These are phyloP conservation scores for Sarocladium brachiariae DNA, from an alignment of 2,329 filamentous ascomycete genomes.

Conservation along the genomic window DNA sequence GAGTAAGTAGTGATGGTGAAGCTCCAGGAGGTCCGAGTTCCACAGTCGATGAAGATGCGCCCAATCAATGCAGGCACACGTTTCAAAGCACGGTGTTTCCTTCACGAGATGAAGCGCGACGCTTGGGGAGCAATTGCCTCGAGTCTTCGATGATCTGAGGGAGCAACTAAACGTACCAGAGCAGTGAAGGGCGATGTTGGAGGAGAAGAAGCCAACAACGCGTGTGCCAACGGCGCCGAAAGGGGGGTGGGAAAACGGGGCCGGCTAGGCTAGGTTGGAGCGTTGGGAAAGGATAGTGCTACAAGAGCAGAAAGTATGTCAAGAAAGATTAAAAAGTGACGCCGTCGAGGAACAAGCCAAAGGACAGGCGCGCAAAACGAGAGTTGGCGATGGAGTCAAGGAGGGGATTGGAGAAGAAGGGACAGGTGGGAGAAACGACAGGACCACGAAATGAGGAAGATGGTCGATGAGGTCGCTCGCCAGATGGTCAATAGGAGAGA, in stretches of 20 bases:
- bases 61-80: neutral
- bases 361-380: conserved; percentile 8
- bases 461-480: conserved; percentile 1
- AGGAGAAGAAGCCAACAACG: conserved; percentile 14
- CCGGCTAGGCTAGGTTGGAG: conserved; percentile 2
- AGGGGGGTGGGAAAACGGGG: conserved; percentile 15
- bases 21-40: neutral
- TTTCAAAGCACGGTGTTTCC: conserved; percentile 1
- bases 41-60: neutral
- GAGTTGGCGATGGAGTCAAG: neutral
- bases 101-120: neutral
- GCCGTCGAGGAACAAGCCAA: conserved; percentile 5
- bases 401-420: conserved; percentile 3
- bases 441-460: neutral
- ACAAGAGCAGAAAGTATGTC: conserved; percentile 2
- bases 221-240: conserved; percentile 28
- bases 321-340: conserved; percentile 7
- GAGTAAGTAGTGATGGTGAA: conserved; percentile 2
- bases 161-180: conserved; percentile 10
- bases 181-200: conserved; percentile 7
- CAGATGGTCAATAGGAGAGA: neutral
- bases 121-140: neutral
- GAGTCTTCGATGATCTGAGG: neutral
- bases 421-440: neutral
- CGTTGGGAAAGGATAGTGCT: conserved; percentile 7